Evolutionary conservation across 225 moss, liverwort and hornwort genomes (phyloP).

Genomic region (Bryoerythrophyllum caledonicum): DNA sequence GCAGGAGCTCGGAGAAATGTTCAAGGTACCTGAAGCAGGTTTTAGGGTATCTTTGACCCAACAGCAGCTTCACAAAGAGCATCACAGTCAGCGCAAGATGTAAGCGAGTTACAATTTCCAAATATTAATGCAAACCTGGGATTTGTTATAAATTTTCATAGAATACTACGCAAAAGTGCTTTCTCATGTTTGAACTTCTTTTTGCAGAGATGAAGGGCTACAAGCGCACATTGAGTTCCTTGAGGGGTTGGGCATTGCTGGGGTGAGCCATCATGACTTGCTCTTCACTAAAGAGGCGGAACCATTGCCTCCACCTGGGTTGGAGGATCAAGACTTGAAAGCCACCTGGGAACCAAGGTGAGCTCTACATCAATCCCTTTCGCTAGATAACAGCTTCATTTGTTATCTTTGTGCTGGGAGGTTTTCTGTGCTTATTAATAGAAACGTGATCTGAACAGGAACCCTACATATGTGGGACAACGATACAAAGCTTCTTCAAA

Average conservation of each 20-base stretch:
- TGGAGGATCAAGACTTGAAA: conserved; percentile 57
- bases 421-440: background rate
- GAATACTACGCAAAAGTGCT: background rate
- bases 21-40: conserved; percentile 75
- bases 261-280: conserved; percentile 96
- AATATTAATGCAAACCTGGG: background rate
- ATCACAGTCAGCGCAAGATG: conserved; percentile 81
- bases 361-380: background rate
- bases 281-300: conserved; percentile 94
- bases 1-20: conserved; percentile 94
- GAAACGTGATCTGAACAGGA: conserved; percentile 39
- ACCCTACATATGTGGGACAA: conserved; percentile 44
- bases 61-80: conserved; percentile 81
- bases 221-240: conserved; percentile 77
- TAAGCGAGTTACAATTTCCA: conserved; percentile 26
- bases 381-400: background rate
- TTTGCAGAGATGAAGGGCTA: conserved; percentile 34
- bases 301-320: conserved; percentile 70
- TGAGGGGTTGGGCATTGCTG: conserved; percentile 70
- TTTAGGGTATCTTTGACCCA: conserved; percentile 86
- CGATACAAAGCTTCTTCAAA: conserved; percentile 44
- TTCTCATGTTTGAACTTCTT: background rate
- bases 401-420: background rate
- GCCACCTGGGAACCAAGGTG: conserved; percentile 90
- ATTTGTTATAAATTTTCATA: background rate